Evolutionary conservation across 2,329 filamentous ascomycete genomes (phyloP).

Genomic region (Beauveria sp.): DNA sequence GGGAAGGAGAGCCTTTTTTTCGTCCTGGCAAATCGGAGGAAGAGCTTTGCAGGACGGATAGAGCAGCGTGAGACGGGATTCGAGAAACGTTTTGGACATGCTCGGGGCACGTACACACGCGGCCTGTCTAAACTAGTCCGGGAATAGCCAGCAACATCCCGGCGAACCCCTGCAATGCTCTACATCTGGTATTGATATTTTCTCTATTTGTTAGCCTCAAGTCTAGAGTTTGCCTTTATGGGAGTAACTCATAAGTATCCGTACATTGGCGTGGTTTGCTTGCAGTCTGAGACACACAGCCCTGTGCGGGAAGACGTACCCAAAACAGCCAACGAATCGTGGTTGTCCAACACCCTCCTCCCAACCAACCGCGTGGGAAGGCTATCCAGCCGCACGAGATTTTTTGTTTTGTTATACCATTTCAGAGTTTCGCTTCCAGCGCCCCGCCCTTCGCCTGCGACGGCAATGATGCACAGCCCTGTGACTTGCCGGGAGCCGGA

Average conservation of each 20-base stretch:
- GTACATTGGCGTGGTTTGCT: neutral
- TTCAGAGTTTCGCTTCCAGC: too few species aligned
- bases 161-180: neutral
- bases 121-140: neutral
- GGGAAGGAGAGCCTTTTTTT: neutral
- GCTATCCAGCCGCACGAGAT: neutral
- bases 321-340: neutral
- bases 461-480: constrained; percentile 3
- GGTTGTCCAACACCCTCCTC: neutral
- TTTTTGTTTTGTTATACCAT: too few species aligned
- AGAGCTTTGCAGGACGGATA: neutral
- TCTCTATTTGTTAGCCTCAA: neutral
- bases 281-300: neutral
- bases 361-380: neutral
- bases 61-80: neutral
- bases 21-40: neutral
- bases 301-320: neutral
- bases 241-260: too few species aligned
- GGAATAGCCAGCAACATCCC: neutral
- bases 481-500: neutral
- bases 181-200: neutral
- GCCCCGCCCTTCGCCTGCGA: neutral
- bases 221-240: too few species aligned
- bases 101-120: neutral
- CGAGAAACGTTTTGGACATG: neutral